Conservation (phyloP, 495 filamentous ascomycete genomes). For the Penicillium tannophilum region DNA sequence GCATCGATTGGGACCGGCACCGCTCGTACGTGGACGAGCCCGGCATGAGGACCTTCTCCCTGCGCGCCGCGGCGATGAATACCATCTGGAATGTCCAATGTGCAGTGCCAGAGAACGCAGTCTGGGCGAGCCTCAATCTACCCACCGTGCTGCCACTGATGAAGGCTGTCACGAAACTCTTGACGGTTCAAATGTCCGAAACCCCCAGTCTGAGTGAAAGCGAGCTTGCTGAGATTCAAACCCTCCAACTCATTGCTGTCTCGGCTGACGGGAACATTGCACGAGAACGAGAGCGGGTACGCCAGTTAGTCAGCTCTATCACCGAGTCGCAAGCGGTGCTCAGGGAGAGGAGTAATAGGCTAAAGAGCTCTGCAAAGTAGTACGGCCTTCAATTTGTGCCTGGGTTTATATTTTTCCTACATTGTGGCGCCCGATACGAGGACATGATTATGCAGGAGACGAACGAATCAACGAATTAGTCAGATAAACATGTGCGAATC, state of each 20-base stretch:
- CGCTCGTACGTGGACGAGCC: slow-evolving; percentile 14
- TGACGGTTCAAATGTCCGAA: slow-evolving; percentile 11
- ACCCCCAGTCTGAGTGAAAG: slow-evolving; percentile 15
- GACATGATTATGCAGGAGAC: slow-evolving; percentile 1
- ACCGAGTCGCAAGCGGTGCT: slow-evolving; percentile 18
- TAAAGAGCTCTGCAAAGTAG: slow-evolving; percentile 9
- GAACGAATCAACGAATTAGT: slow-evolving; percentile 7
- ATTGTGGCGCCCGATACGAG: background rate
- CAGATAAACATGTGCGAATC: background rate
- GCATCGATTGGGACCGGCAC: slow-evolving; percentile 27
- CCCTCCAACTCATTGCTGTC: slow-evolving; percentile 19
- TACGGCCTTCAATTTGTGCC: background rate
- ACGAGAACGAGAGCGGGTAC: slow-evolving; percentile 26
- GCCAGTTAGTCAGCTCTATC: slow-evolving; percentile 18
- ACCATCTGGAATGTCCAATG: slow-evolving; percentile 27
- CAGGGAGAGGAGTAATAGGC: slow-evolving; percentile 14
- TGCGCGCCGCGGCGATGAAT: slow-evolving; percentile 36
- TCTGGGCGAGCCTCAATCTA: slow-evolving; percentile 29
- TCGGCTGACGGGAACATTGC: slow-evolving; percentile 25
- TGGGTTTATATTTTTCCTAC: background rate
- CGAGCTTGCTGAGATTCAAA: slow-evolving; percentile 29
- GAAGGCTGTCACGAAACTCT: slow-evolving; percentile 28
- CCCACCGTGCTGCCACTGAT: slow-evolving; percentile 20
- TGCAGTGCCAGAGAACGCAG: slow-evolving; percentile 31
- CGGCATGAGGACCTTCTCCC: slow-evolving; percentile 24